Evolutionary conservation across 257 asterid genomes (phyloP), one percentile per base, ranked within the genome.

Genomic region (Solanum corneliomulleri): DNA sequence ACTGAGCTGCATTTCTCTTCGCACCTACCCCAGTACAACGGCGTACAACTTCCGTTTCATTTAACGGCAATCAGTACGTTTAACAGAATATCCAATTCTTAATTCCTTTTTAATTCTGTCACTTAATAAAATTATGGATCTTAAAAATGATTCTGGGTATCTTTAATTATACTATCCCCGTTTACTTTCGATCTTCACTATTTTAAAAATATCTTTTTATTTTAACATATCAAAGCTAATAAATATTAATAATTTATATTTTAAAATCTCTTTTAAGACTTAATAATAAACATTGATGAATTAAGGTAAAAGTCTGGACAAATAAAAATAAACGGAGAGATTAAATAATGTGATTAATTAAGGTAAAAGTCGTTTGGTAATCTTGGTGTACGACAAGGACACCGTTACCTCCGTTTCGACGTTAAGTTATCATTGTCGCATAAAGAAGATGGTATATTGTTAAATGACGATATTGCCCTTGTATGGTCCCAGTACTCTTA

Each of bases 11-110:
- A 56, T 52, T 47, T 62, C 88, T 72, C 39, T 62, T 86, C 84
- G 85, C 89, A 86, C 90, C 90, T 66, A 88, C 45, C 88, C 88
- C 89, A 47, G 82, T 70, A 69, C 42, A 27, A 52, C 78, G 74
- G 82, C 37, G 52, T 49, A 47, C 52, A 47, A 45, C 11, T 85
- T 86, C 88, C 90, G 89, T 89, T 62, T 35, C 84, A 42, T 44
- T 76, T 91, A 47, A 89, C 91, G 92, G 83, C 49, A 45, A 69
- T 86, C 49, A 49, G 88, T 33, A 14, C 39, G 80, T 88, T 88
- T 88, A 90, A 88, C 93, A 87, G 91, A 56, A 69, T 23, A 16
- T 49, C 12, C 35, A 12, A 84, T 81, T 81, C 12, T 49, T 49
- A 49, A 81, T 31, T 8, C 44, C 37, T 81, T 49, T 84, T 25